Evolutionary conservation across 2,329 filamentous ascomycete genomes (phyloP), one percentile per base, ranked within the genome.

Genomic region (Hymenoscyphus linearis): DNA sequence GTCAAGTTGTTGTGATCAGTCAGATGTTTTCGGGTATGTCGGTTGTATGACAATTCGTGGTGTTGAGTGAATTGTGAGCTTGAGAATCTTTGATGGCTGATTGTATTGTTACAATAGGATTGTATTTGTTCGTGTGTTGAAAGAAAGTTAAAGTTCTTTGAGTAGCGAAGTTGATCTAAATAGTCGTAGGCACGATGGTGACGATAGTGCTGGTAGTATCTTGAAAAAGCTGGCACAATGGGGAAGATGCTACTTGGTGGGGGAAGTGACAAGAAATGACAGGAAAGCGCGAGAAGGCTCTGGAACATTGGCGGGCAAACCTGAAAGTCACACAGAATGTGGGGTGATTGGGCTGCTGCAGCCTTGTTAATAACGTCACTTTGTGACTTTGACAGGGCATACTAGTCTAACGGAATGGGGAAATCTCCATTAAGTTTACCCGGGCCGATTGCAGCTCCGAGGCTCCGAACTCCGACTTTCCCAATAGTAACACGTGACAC

Each of bases 1-100:
- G 64, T 67, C 62, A 62, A 61, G 60, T 65, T 63, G 62, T 68
- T 63, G 62, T 68, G 63, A 64, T 65, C 68, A 69, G 63, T 65
- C 67, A 69, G 63, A 62, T 26, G 62, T 59, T n/a, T 36, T 25
- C 12, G 31, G 26, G n/a, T 44, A 44, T 47, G 40, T 22, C 12
- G n/a, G 18, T 47, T 47, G n/a, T 47, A n/a, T 18, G 31, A 31
- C 31, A 31, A 31, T 25, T 50, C 44, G 18, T 25, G 22, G 18
- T 50, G 18, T 50, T 25, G 44, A 10, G 22, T 25, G 44, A 18
- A 22, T 22, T 22, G n/a, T 47, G 18, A 10, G 18, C 6, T 18
- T 47, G n/a, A 9, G 22, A 47, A 6, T 47, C 6, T 18, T 47
- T 22, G n/a, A 3, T 25, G n/a, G 6, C 27, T 22, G 27, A 9